Base-by-base conservation (phyloP, 306 rosid species). In the Boehmeria nivea region DNA sequence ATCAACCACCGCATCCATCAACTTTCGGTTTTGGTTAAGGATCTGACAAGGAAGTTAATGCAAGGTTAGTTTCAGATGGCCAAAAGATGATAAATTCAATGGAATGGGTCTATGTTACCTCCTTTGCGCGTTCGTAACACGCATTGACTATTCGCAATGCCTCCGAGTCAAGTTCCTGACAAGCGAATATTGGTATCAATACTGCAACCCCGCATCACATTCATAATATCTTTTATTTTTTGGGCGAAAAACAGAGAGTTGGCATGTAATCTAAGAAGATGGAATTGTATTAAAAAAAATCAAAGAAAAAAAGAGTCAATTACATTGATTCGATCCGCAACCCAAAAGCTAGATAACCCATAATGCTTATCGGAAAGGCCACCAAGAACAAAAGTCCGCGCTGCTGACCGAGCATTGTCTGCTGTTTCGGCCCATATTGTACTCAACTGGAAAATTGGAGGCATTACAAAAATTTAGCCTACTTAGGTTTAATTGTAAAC, bases 401-500 rank as follows among this genome's bases (percentile, higher is more conserved):
- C 98, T 15, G 87, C 96, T 16, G 85, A 83, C 77, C 98, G 78
- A 47, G 96, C 98, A 76, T 84, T 87, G 72, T 87, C 96, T 39
- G 96, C 96, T 24, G 96, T 82, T 84, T 91, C 98, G 4, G 96
- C 96, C 98, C 98, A 91, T 73, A 91, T 91, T 15, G 98, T 91
- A 69, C 98, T 91, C 80, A 91, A 57, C 98, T 91, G 90, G 34
- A 24, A 43, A 19, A 66, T 14, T n/a, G n/a, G n/a, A n/a, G n/a
- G n/a, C n/a, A n/a, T n/a, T n/a, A 21, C 26, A 33, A 62, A 46
- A 20, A 40, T 10, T 37, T 47, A 4, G 10, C 12, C 15, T 31
- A 10, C 53, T 3, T 12, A 3, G 22, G 28, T 20, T 46, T 46
- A 12, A 12, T 0, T 4, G 48, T 43, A 40, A 13, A 40, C 17